These are phyloP conservation scores for Acorus gramineus DNA, from an alignment of 106 monocot species.

Conservation along the genomic window DNA sequence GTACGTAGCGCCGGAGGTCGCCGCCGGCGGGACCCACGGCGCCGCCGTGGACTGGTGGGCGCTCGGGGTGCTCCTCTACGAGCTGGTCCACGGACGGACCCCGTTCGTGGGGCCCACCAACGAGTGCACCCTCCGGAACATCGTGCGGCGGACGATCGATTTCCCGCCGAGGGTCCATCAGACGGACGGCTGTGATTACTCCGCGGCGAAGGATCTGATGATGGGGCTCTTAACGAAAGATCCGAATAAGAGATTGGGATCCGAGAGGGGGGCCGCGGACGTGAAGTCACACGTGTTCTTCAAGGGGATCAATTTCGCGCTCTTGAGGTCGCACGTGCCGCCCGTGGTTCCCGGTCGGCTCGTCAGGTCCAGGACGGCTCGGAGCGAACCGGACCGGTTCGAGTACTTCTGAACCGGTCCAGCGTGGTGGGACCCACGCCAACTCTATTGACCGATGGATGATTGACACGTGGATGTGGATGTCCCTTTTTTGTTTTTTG, in stretches of 20 bases:
- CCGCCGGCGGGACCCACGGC: slow-evolving; percentile 49
- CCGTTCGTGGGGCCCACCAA: slow-evolving; percentile 62
- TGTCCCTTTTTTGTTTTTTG: no score
- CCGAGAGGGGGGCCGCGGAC: slow-evolving; percentile 58
- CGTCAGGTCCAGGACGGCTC: slow-evolving; percentile 2
- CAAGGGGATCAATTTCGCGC: slow-evolving; percentile 64
- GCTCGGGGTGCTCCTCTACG: slow-evolving; percentile 77
- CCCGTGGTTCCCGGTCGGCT: slow-evolving; percentile 34
- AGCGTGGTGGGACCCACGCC: background rate
- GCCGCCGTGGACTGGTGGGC: slow-evolving; percentile 94
- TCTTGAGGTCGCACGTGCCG: slow-evolving; percentile 43
- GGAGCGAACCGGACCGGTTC: slow-evolving; percentile 18
- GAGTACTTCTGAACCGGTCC: slow-evolving; percentile 20
- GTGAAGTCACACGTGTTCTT: slow-evolving; percentile 74
- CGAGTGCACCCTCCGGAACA: slow-evolving; percentile 53
- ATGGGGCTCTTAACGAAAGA: slow-evolving; percentile 50
- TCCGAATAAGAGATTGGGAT: slow-evolving; percentile 32
- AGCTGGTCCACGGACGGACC: slow-evolving; percentile 62
- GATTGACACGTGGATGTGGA: no score
- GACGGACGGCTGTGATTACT: background rate
- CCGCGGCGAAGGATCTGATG: slow-evolving; percentile 37
- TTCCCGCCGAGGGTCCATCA: slow-evolving; percentile 21
- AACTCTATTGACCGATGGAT: no score
- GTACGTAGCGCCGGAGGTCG: slow-evolving; percentile 83
- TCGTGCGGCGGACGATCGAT: slow-evolving; percentile 30